Percentiles rank a stretch among this genome's conserved stretches.
Evolutionary conservation across 768 basidiomycete genomes (phyloP).

Genomic region (Suillus subluteus): DNA sequence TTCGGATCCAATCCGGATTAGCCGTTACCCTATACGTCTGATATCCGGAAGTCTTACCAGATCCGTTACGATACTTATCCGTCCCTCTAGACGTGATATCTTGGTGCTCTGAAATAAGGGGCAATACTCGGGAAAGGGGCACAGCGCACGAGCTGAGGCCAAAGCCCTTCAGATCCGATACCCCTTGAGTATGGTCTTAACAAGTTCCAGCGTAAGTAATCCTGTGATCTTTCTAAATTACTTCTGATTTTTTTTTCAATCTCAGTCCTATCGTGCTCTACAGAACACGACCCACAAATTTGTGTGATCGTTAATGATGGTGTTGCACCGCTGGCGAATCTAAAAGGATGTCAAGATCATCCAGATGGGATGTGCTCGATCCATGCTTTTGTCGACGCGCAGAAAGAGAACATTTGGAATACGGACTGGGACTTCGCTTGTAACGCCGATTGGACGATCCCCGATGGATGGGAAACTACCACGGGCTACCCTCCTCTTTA

Average conservation of each 20-base stretch:
- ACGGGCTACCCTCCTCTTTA: constrained; percentile 61
- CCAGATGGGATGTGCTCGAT: constrained; percentile 79
- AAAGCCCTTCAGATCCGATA: too few species aligned
- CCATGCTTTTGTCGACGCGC: constrained; percentile 68
- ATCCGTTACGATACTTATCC: too few species aligned
- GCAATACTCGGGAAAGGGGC: too few species aligned
- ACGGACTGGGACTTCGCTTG: constrained; percentile 77
- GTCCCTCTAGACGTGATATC: too few species aligned
- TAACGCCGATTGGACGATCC: constrained; percentile 70
- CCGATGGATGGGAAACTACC: constrained; percentile 73
- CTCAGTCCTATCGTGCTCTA: constrained; percentile 62
- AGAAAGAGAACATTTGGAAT: constrained; percentile 62
- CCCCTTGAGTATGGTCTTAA: too few species aligned
- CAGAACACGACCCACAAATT: constrained; percentile 58
- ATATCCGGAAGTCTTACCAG: too few species aligned
- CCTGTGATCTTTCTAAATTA: constrained; percentile 16
- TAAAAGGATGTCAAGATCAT: constrained; percentile 70
- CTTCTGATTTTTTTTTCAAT: constrained; percentile 12
- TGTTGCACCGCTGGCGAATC: constrained; percentile 72
- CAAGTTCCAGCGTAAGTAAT: constrained; percentile 78
- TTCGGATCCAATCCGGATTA: too few species aligned
- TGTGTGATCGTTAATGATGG: constrained; percentile 86
- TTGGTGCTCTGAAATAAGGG: too few species aligned
- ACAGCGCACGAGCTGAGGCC: too few species aligned
- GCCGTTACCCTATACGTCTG: too few species aligned